Evolutionary conservation across 2,329 filamentous ascomycete species (phyloP).

Genomic region (Beauveria sp.): DNA sequence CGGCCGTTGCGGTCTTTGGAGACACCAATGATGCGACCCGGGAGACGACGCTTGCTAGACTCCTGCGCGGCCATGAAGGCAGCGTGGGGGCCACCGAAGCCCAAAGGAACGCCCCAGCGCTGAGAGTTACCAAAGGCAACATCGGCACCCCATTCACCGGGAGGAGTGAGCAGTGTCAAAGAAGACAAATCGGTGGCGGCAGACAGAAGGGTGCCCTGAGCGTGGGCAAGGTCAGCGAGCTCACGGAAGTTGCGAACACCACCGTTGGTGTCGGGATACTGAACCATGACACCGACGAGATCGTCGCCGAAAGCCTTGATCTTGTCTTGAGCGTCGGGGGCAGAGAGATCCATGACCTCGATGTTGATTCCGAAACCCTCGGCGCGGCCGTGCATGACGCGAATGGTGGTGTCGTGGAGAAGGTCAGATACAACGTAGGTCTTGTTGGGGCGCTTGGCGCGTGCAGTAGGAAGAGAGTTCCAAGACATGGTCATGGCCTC

Average conservation of each 20-base stretch:
- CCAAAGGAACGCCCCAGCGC: conserved; percentile 84
- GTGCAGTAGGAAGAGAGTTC: conserved; percentile 62
- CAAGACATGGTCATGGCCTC: conserved; percentile 94
- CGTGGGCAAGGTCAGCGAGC: conserved; percentile 71
- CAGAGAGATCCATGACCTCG: conserved; percentile 62
- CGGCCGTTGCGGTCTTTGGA: conserved; percentile 85
- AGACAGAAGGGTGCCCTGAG: conserved; percentile 69
- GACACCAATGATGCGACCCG: conserved; percentile 80
- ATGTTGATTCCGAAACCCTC: conserved; percentile 87
- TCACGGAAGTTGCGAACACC: conserved; percentile 66
- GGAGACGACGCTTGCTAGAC: conserved; percentile 90
- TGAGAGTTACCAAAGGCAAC: conserved; percentile 92
- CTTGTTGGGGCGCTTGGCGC: conserved; percentile 68
- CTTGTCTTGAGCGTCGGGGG: conserved; percentile 49
- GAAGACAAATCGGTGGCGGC: conserved; percentile 86
- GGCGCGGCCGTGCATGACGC: conserved; percentile 76
- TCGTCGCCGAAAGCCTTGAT: conserved; percentile 72
- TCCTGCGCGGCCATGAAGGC: conserved; percentile 92
- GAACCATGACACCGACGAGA: conserved; percentile 82
- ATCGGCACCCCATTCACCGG: conserved; percentile 90
- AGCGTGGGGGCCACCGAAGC: conserved; percentile 89
- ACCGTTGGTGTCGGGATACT: conserved; percentile 87
- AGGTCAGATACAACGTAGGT: conserved; percentile 76
- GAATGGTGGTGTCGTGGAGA: conserved; percentile 78
- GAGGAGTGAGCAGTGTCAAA: conserved; percentile 77